Base-by-base conservation (phyloP, 768 basidiomycete genomes). In the Rhizopogon rudus region DNA sequence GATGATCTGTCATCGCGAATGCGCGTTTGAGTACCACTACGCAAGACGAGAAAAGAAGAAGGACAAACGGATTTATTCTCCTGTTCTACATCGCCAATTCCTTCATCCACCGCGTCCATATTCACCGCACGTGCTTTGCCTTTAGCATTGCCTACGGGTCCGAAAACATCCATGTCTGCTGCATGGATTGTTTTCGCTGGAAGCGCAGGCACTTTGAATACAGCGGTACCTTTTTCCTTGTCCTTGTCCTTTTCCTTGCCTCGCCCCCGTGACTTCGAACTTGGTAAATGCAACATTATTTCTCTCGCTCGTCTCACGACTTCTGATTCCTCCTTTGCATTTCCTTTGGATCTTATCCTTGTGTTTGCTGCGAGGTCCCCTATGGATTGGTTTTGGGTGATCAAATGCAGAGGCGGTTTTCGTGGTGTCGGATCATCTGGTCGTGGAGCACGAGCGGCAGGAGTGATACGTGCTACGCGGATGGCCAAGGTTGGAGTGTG, bases 341-440 rank as follows among this genome's bases (percentile, higher is more conserved):
- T 60, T 8, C 17, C 62, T 45, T 65, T 69, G n/a, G 53, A 57
- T 39, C 60, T 59, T 31, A 69, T 70, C 9, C 65, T 61, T 29
- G 60, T 68, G 37, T 54, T 63, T 2, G 60, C 61, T 5, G 60
- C 58, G 8, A 65, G 56, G 22, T 64, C 60, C 2, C 57, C 45
- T 3, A 65, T 51, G 9, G 51, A 54, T 54, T 37, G 55, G 28
- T 55, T 55, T 2, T 5, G 33, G 25, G 39, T 58, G 8, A 55
- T 31, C 22, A 72, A 58, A 44, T 74, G 53, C 6, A 61, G 58
- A 3, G 87, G 86, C 0, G 88, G 87, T 29, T 77, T 75, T 16
- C 89, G 86, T 7, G 89, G 89, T 5, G 84, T 88, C 0, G 88
- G 89, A 57, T 91, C 89, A 57, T 91, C 89, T 0, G 89, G 89